Percentiles rank a stretch among this genome's conserved stretches.
These are phyloP conservation scores for Syzygium aromaticum DNA, from an alignment of 345 rosid genomes.

Conservation along the genomic window DNA sequence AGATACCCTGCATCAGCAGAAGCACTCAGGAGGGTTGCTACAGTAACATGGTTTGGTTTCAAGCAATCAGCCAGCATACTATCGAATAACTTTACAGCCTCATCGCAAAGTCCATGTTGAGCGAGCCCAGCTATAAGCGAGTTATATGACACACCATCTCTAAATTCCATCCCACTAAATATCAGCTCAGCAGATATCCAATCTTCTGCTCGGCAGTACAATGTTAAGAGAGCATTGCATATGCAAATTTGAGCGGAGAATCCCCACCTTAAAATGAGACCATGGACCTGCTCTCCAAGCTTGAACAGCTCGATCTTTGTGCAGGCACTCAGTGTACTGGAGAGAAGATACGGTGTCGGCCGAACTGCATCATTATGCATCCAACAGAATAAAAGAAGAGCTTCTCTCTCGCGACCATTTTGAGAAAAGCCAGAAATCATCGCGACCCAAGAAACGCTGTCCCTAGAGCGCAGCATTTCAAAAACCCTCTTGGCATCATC, in stretches of 20 bases:
- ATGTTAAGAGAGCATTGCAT: slow-evolving; percentile 77
- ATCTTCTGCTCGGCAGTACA: slow-evolving; percentile 51
- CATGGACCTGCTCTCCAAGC: slow-evolving; percentile 64
- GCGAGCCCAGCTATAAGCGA: slow-evolving; percentile 80
- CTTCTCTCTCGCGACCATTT: slow-evolving; percentile 52
- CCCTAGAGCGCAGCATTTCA: slow-evolving; percentile 37
- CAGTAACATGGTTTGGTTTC: slow-evolving; percentile 67
- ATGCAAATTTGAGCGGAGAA: slow-evolving; percentile 56
- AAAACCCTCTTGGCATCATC: slow-evolving; percentile 49
- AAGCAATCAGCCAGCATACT: slow-evolving; percentile 67
- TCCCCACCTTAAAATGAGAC: slow-evolving; percentile 61
- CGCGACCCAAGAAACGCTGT: slow-evolving; percentile 76
- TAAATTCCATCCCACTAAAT: slow-evolving; percentile 44
- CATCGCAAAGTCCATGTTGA: slow-evolving; percentile 46
- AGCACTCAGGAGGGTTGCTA: slow-evolving; percentile 69
- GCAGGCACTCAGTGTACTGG: slow-evolving; percentile 83
- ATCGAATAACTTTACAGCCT: slow-evolving; percentile 58
- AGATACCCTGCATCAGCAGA: slow-evolving; percentile 47
- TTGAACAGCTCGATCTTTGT: slow-evolving; percentile 45
- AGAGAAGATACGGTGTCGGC: slow-evolving; percentile 68
- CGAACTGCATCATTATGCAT: slow-evolving; percentile 45
- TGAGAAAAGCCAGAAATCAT: slow-evolving; percentile 71
- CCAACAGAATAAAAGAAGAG: slow-evolving; percentile 41
- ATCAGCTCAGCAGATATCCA: slow-evolving; percentile 60
- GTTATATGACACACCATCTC: slow-evolving; percentile 76